Evolutionary conservation across 768 basidiomycete genomes (phyloP).

Genomic region (Pleurotus tuoliensis): DNA sequence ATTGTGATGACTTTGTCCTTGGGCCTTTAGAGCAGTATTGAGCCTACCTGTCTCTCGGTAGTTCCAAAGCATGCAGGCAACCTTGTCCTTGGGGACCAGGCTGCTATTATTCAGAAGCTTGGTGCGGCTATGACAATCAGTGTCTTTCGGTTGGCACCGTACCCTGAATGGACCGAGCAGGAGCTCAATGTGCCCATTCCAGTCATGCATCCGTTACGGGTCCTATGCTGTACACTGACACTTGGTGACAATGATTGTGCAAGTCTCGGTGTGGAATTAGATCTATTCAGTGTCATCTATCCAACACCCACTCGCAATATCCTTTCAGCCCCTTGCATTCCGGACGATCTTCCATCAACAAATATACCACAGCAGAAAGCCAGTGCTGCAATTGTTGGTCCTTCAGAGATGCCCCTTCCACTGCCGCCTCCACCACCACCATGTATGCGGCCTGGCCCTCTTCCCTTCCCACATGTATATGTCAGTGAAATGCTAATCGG

Average conservation of each 20-base stretch:
- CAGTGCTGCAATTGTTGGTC: no score
- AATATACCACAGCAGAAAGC: no score
- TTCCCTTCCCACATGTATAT: neutral
- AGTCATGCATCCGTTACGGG: neutral
- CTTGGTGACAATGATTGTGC: neutral
- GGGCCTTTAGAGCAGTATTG: neutral
- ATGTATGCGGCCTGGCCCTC: neutral
- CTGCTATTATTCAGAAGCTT: neutral
- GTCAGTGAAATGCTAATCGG: neutral
- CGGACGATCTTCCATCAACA: neutral
- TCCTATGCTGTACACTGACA: neutral
- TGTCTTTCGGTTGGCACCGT: neutral
- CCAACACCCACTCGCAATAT: neutral
- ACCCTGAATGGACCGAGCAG: neutral
- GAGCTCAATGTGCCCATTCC: neutral
- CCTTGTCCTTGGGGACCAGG: neutral
- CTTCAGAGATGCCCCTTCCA: no score
- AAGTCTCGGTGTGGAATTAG: neutral
- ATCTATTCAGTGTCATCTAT: neutral
- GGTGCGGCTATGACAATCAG: neutral
- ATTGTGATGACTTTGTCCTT: neutral
- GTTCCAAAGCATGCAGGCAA: neutral
- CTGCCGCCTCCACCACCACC: neutral
- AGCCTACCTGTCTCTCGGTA: neutral
- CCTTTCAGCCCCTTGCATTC: neutral